Conservation (phyloP, 805 yeast species). For the Metschnikowia aberdeeniae region DNA sequence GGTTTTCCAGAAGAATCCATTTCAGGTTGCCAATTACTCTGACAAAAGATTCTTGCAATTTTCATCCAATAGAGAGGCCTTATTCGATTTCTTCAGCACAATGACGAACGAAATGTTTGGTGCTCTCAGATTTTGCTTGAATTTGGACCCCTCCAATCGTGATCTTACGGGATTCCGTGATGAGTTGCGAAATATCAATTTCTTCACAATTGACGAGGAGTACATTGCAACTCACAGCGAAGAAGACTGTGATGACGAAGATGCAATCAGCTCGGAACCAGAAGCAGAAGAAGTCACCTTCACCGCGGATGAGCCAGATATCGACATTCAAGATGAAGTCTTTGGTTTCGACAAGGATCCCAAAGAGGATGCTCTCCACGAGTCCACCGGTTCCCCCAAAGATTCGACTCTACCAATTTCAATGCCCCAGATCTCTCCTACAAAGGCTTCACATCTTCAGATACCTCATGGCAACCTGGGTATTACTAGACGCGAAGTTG, state of each 20-base stretch:
- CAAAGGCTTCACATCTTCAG: not conserved
- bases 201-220: slow-evolving; percentile 78
- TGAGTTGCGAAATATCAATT: slow-evolving; percentile 57
- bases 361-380: not conserved
- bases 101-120: slow-evolving; percentile 84
- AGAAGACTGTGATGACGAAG: slow-evolving; percentile 35
- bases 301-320: slow-evolving; percentile 1
- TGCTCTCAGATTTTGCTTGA: slow-evolving; percentile 72
- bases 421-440: not conserved
- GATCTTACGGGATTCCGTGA: slow-evolving; percentile 55
- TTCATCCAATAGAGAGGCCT: slow-evolving; percentile 80
- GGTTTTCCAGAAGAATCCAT: slow-evolving; percentile 87
- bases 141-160: slow-evolving; percentile 85
- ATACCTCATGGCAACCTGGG: not conserved
- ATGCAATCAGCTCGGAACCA: slow-evolving; percentile 23
- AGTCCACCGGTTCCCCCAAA: not conserved
- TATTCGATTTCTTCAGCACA: slow-evolving; percentile 86
- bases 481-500: not conserved
- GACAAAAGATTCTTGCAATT: slow-evolving; percentile 84
- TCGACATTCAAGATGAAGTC: slow-evolving; percentile 10
- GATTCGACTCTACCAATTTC: not conserved
- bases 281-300: slow-evolving; percentile 18
- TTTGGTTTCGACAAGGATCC: slow-evolving; percentile 7
- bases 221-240: slow-evolving; percentile 43
- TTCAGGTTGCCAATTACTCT: slow-evolving; percentile 70